Evolutionary conservation across 176 grass and related monocot species (phyloP), one percentile per base, ranked within the genome.

Genomic region (Ensete ventricosum): DNA sequence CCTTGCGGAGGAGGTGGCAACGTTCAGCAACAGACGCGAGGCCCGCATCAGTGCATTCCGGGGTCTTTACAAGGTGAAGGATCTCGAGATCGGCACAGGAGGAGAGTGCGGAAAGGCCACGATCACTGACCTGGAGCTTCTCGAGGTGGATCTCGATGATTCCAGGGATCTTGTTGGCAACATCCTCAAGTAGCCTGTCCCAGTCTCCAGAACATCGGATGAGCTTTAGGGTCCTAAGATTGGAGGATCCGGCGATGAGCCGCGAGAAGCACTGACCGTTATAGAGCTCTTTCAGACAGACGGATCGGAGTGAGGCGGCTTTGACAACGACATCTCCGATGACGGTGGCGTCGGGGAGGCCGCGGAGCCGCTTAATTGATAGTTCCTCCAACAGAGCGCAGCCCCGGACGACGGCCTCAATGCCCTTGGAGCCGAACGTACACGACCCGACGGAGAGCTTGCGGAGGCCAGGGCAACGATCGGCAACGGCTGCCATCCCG

Each of bases 221-320:
- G 43, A 99, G 84, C 86, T 99, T 99, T n/a, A 99, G 75, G 12
- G 78, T 84, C 52, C 76, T 84, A 43, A 99, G 88, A n/a, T 91
- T 99, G 21, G 83, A 81, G 9, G 86, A 89, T 12, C 80, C 60
- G 22, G 84, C 72, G 69, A 99, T 88, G 6, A 91, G 57, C 29
- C 54, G 86, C 53, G 87, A 85, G 34, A 99, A 94, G 83, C 88
- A 91, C 88, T 91, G 95, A 53, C 86, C 90, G 34, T 89, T 93
- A 70, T 91, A 89, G 24, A 99, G 88, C 20, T 99, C 95, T 64
- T 99, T 99, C 29, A 99, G 78, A 69, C 86, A 91, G 12, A 98
- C 59, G 9, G 86, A 98, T 70, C 82, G 88, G 54, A 80, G 78
- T 12, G 78, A 73, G 48, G 49, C 43, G 21, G 68, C 10, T 7